A percentile compares a stretch with the other conserved stretches of the same genome.
Conservation (phyloP, 106 monocot genomes). For the Allium cepa region DNA sequence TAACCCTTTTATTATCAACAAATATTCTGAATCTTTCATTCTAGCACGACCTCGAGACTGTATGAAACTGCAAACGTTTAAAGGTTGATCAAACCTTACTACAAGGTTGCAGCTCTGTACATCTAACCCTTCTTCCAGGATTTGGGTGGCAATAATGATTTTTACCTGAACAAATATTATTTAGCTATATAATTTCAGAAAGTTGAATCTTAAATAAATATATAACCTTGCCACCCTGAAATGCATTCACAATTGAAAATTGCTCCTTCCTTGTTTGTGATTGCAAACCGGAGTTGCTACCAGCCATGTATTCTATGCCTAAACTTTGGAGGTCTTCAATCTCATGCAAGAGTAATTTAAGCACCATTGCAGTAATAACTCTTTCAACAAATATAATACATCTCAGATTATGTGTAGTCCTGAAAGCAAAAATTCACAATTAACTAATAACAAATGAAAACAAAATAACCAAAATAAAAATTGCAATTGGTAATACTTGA, state of each 20-base stretch:
- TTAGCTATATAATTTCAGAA: too few species aligned
- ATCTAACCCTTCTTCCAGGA: conserved; percentile 76
- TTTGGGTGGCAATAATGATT: conserved; percentile 63
- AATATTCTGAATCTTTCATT: conserved; percentile 53
- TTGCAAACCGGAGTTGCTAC: conserved; percentile 22
- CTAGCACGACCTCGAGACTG: conserved; percentile 73
- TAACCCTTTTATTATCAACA: conserved; percentile 41
- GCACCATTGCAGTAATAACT: conserved; percentile 50
- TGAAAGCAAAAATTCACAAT: conserved; percentile 6
- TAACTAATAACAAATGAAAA: too few species aligned
- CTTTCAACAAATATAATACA: conserved; percentile 77
- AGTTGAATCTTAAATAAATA: neutral
- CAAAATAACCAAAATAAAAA: too few species aligned
- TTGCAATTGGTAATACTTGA: too few species aligned
- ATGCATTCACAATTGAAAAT: conserved; percentile 43
- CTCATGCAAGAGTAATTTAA: conserved; percentile 30
- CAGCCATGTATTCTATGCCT: conserved; percentile 43
- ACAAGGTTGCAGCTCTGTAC: conserved; percentile 74
- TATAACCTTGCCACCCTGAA: conserved; percentile 45
- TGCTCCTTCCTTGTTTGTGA: conserved; percentile 44
- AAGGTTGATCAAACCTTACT: conserved; percentile 52
- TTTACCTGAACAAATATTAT: conserved; percentile 27
- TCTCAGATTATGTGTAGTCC: conserved; percentile 33
- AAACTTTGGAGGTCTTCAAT: conserved; percentile 35
- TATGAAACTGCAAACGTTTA: conserved; percentile 64